phyloP scores from a whole-genome alignment of 345 rosid species.

The Stellera chamaejasme region DNA sequence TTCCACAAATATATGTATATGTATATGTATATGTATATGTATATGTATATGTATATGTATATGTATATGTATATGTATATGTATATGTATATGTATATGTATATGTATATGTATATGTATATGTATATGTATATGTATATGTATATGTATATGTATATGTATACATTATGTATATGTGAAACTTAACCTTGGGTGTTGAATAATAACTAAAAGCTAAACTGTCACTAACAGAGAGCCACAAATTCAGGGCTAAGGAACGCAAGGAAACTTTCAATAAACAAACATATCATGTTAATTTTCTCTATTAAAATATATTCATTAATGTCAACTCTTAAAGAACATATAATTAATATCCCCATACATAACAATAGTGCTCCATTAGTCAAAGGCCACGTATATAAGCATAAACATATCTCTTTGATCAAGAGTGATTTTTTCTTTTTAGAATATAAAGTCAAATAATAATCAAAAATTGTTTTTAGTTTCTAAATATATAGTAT shows the following conservation, averaged over 20 bases:
- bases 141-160: neutral
- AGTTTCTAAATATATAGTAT: no score
- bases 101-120: neutral
- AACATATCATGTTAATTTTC: slow-evolving; percentile 2
- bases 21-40: neutral
- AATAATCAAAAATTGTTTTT: no score
- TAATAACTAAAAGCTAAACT: neutral
- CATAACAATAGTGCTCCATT: no score
- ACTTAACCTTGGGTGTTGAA: neutral
- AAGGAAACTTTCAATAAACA: slow-evolving; percentile 11
- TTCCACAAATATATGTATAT: neutral
- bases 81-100: neutral
- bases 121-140: neutral
- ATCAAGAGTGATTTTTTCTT: no score
- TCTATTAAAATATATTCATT: neutral
- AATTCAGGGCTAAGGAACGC: slow-evolving; percentile 26
- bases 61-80: neutral
- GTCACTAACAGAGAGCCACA: slow-evolving; percentile 19
- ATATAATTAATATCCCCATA: no score
- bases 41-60: slow-evolving; percentile 7
- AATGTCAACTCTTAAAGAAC: slow-evolving; percentile 9
- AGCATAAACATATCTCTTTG: no score
- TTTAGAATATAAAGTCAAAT: no score
- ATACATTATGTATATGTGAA: slow-evolving; percentile 9
- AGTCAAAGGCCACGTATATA: no score